Base-by-base conservation (phyloP, 306 rosid genomes). In the Trifolium repens region DNA sequence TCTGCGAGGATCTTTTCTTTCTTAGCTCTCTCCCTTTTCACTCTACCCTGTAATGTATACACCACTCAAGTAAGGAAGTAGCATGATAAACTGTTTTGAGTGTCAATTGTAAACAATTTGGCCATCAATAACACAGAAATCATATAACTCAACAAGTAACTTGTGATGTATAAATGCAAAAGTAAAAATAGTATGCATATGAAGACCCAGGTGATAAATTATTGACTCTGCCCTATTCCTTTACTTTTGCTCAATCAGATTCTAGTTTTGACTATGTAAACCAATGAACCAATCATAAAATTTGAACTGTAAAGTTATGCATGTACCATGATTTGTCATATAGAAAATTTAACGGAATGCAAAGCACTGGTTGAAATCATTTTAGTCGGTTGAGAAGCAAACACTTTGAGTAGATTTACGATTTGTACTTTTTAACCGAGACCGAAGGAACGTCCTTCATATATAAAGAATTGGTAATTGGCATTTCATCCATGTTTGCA, bases 1-100 rank as follows among this genome's bases (percentile, higher is more conserved):
- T 76, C 87, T n/a, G 79, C 81, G 14, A 90, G 83, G 43, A 87
- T 46, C 77, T 74, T 80, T 40, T 80, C 93, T 75, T 62, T 87
- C 22, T 61, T 84, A 16, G n/a, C 81, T 74, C 64, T 85, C 74
- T 80, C 89, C 71, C 9, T 72, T 79, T 84, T 82, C 84, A 80
- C 55, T 73, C 73, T 82, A 72, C 80, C 86, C 93, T 90, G 88
- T 70, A 73, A 69, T 13, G 30, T 82, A 53, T 55, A 62, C 74
- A 39, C 11, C 62, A 61, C n/a, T 78, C 19, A 73, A 75, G 69
- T 35, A 63, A 17, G 52, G 16, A 30, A 70, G 43, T 58, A 37
- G 30, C 66, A 79, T 46, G 44, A 68, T 61, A 69, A 78, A 43
- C 43, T 26, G 15, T 7, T 55, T 55, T 52, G 34, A 39, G 9